Evolutionary conservation across 306 rosid species (phyloP).

Genomic region (Cucurbita maxima): DNA sequence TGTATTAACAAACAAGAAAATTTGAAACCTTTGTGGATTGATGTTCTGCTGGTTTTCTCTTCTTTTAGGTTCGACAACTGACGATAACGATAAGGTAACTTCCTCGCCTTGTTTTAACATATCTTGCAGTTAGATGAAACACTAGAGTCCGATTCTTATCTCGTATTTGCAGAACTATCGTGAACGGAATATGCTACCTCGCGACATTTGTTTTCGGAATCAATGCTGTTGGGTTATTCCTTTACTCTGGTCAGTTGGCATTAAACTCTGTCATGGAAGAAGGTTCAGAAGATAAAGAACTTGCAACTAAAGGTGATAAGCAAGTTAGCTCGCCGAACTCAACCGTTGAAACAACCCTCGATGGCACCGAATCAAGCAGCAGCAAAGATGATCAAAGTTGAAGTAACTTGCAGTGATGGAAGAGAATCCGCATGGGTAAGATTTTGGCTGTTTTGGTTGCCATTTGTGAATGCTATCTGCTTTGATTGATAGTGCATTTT

Average conservation of each 20-base stretch:
- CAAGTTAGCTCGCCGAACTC: slow-evolving; percentile 29
- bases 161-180: slow-evolving; percentile 51
- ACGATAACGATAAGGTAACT: slow-evolving; percentile 75
- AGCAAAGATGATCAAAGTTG: slow-evolving; percentile 38
- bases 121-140: neutral
- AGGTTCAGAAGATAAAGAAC: slow-evolving; percentile 27
- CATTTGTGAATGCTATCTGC: neutral
- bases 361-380: slow-evolving; percentile 28
- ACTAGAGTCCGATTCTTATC: slow-evolving; percentile 9
- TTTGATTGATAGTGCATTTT: neutral
- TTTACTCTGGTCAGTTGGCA: slow-evolving; percentile 76
- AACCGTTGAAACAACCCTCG: slow-evolving; percentile 21
- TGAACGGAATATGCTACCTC: slow-evolving; percentile 83
- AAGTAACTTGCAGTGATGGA: slow-evolving; percentile 16
- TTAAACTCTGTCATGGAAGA: slow-evolving; percentile 42
- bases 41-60: neutral
- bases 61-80: slow-evolving; percentile 76
- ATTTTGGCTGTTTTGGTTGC: neutral
- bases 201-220: slow-evolving; percentile 82
- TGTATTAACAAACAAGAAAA: neutral
- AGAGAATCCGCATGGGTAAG: slow-evolving; percentile 3
- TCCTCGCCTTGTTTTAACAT: slow-evolving; percentile 4
- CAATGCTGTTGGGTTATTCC: slow-evolving; percentile 64
- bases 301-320: slow-evolving; percentile 25
- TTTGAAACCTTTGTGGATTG: neutral